These are phyloP conservation scores for Mycosarcoma mackinlayi DNA, from an alignment of 1,284 basidiomycete genomes.

Conservation along the genomic window DNA sequence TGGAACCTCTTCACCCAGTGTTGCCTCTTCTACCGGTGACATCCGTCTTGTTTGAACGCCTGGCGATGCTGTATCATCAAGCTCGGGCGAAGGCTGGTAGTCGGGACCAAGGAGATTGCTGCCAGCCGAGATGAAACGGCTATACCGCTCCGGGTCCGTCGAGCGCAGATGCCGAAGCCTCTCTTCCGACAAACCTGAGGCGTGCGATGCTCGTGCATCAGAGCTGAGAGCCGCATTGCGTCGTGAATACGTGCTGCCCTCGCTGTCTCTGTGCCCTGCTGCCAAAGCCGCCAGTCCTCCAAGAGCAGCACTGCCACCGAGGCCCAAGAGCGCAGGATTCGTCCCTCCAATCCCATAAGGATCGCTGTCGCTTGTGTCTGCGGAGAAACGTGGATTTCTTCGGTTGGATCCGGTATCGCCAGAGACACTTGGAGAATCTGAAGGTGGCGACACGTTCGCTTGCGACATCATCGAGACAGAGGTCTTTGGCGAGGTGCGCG, in stretches of 20 bases:
- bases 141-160: constrained; percentile 42
- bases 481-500: constrained; percentile 17
- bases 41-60: neutral
- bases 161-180: constrained; percentile 30
- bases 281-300: constrained; percentile 51
- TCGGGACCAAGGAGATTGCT: constrained; percentile 49
- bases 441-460: constrained; percentile 13
- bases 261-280: constrained; percentile 52
- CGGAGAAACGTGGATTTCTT: constrained; percentile 16
- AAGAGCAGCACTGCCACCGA: constrained; percentile 28
- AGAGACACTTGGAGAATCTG: constrained; percentile 3
- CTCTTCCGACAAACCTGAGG: constrained; percentile 25
- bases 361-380: constrained; percentile 17
- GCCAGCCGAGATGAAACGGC: constrained; percentile 52
- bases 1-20: neutral
- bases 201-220: constrained; percentile 13
- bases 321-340: constrained; percentile 37
- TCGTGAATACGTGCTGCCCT: constrained; percentile 35
- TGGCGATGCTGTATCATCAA: constrained; percentile 3
- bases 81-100: constrained; percentile 26
- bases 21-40: constrained; percentile 1
- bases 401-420: neutral
- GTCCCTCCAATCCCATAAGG: constrained; percentile 14
- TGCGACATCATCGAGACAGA: neutral
- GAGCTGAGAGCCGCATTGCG: constrained; percentile 1